Conservation (phyloP, 805 yeast genomes). For the Nakazawaea sp. region DNA sequence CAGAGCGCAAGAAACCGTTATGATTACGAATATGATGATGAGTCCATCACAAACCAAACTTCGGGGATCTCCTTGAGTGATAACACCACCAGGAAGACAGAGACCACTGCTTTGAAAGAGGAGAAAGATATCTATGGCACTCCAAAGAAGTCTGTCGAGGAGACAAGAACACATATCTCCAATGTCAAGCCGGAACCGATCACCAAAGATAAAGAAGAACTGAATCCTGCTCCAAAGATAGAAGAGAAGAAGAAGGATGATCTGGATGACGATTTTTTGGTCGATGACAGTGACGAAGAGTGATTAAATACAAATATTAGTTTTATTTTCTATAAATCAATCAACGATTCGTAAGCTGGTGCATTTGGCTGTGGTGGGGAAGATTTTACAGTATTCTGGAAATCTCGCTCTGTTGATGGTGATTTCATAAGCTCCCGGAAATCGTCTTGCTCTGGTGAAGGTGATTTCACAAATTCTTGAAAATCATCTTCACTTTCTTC, state of each 20-base stretch:
- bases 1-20: constrained; percentile 14
- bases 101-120: neutral
- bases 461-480: constrained; percentile 3
- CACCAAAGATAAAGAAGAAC: neutral
- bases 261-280: constrained; percentile 41
- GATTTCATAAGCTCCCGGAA: neutral
- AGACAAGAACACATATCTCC: constrained; percentile 1
- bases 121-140: constrained; percentile 15
- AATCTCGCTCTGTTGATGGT: neutral
- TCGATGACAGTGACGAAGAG: constrained; percentile 45
- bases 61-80: constrained; percentile 17
- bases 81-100: constrained; percentile 11
- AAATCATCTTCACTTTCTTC: neutral
- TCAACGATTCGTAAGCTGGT: no score
- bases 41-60: constrained; percentile 19
- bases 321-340: neutral
- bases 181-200: constrained; percentile 8
- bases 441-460: neutral
- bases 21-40: constrained; percentile 23
- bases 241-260: constrained; percentile 30
- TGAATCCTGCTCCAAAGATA: neutral
- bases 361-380: no score
- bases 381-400: no score
- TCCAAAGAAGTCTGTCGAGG: constrained; percentile 27
- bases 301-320: no score